Percentiles rank a stretch among this genome's conserved stretches.
Evolutionary conservation across 768 basidiomycete species (phyloP).

Genomic region (Coprinopsis marcescibilis): DNA sequence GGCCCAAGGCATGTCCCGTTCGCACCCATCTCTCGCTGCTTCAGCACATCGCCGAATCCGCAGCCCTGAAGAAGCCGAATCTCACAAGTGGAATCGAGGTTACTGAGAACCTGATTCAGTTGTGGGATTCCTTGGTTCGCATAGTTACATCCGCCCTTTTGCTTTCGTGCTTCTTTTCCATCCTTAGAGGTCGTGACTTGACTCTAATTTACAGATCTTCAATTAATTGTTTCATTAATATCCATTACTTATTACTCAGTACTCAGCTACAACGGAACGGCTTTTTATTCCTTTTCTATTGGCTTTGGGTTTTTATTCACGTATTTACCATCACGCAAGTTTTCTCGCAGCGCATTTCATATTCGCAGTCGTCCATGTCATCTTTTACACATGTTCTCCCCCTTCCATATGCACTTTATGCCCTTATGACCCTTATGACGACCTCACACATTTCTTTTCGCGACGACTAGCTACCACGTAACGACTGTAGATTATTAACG

Average conservation of each 20-base stretch:
- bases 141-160: slow-evolving; percentile 37
- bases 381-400: too few relatives aligned
- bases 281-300: not conserved
- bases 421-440: too few relatives aligned
- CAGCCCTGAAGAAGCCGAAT: slow-evolving; percentile 37
- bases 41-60: slow-evolving; percentile 41
- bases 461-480: too few relatives aligned
- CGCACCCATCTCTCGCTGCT: slow-evolving; percentile 24
- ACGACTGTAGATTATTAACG: too few relatives aligned
- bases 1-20: slow-evolving; percentile 20
- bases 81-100: slow-evolving; percentile 45
- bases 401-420: not conserved
- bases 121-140: slow-evolving; percentile 22
- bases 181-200: slow-evolving; percentile 30
- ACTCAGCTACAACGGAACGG: not conserved
- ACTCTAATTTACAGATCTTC: slow-evolving; percentile 23
- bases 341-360: too few relatives aligned
- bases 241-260: slow-evolving; percentile 4
- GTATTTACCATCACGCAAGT: not conserved
- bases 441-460: too few relatives aligned
- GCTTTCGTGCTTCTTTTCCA: slow-evolving; percentile 34
- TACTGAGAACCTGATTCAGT: slow-evolving; percentile 35
- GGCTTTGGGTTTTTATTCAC: not conserved
- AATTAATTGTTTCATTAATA: slow-evolving; percentile 36
- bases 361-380: too few relatives aligned